Evolutionary conservation across 1,284 basidiomycete species (phyloP).

Genomic region (Cystobasidium pallidum): DNA sequence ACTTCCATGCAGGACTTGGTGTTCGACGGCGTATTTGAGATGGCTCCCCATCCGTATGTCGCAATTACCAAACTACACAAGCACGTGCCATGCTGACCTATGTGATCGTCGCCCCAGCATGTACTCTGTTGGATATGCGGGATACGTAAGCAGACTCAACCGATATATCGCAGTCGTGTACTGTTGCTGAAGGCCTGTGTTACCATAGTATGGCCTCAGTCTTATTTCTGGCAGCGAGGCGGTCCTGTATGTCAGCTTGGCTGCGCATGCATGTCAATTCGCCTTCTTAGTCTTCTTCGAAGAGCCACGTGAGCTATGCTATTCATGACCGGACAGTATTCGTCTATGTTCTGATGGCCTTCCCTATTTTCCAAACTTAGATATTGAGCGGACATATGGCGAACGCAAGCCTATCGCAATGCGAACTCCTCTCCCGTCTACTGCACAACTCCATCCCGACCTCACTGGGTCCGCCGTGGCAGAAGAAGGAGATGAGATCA

Average conservation of each 20-base stretch:
- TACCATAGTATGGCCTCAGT: slow-evolving; percentile 85
- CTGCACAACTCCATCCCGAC: background rate
- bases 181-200: slow-evolving; percentile 31
- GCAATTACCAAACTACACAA: background rate
- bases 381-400: slow-evolving; percentile 85
- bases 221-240: slow-evolving; percentile 84
- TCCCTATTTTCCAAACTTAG: slow-evolving; percentile 58
- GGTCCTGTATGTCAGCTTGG: slow-evolving; percentile 88
- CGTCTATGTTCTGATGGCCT: slow-evolving; percentile 11
- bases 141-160: slow-evolving; percentile 53
- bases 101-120: slow-evolving; percentile 58
- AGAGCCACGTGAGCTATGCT: slow-evolving; percentile 78
- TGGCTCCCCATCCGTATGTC: slow-evolving; percentile 61
- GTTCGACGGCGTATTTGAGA: slow-evolving; percentile 96
- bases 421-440: slow-evolving; percentile 58
- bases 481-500: slow-evolving; percentile 1
- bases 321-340: slow-evolving; percentile 12
- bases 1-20: slow-evolving; percentile 68
- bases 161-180: no score
- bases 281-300: slow-evolving; percentile 96
- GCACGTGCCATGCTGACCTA: background rate
- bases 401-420: slow-evolving; percentile 82
- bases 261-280: slow-evolving; percentile 92
- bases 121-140: slow-evolving; percentile 94
- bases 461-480: background rate